Base-by-base conservation (phyloP, 192 early-diverging fungal genomes). In the Mortierella claussenii region DNA sequence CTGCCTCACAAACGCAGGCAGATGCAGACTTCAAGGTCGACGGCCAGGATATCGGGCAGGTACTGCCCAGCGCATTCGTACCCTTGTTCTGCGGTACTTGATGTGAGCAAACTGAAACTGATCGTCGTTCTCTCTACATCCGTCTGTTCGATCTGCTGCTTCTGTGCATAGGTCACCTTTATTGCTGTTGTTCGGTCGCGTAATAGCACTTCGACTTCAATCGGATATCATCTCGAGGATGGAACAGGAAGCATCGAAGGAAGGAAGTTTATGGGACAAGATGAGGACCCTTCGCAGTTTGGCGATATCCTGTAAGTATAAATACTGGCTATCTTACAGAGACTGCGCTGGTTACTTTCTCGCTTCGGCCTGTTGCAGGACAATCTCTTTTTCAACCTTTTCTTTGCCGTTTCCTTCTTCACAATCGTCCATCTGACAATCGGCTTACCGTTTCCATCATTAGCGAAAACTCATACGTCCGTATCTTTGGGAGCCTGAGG, bases 191-290 rank as follows among this genome's bases (percentile, higher is more conserved):
- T 96, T 63, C 87, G 87, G 43, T 80, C 67, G 48, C 69, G 90
- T 9, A 68, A 64, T 27, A 71, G 70, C 30, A 85, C 88, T 50
- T 78, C 89, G 2, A 89, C 87, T 55, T 83, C 89, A 55, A 58
- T 85, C 27, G 83, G 63, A n/a, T 97, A 91, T 74, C 75, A 79
- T 18, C 47, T 97, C 7, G 90, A 95, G 46, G 95, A 97, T 78
- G 94, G 94, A 18, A 91, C 93, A 17, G 90, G 91, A 20, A 70
- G 50, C 51, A 89, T 94, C 26, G 94, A 97, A 34, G 88, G 87
- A 26, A 86, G 83, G 55, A 81, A 86, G 57, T 95, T 85, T 79
- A 24, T 84, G 8, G 80, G 84, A n/a, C 68, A 79, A 1, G 78
- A 82, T 23, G 82, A 81, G 2, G 69, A 69, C 53, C 51, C 71